Conservation (phyloP, 257 asterid genomes). For the Primulina huaijiensis region DNA sequence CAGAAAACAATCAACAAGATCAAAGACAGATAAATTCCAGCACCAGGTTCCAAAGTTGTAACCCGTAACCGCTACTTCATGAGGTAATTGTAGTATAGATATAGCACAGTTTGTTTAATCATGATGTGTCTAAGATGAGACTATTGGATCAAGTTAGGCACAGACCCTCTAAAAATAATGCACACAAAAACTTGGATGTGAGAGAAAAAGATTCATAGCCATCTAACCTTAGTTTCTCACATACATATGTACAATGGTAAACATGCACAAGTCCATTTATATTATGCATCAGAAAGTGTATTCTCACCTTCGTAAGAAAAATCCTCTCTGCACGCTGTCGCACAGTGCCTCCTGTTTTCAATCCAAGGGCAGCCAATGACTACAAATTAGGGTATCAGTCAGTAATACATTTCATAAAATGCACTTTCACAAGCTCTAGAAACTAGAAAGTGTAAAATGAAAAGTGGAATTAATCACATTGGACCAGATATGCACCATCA, state of each 20-base stretch:
- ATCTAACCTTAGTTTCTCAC: neutral
- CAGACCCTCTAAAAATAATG: neutral
- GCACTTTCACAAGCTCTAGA: neutral
- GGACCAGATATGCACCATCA: slow-evolving; percentile 2
- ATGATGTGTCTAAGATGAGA: slow-evolving; percentile 3
- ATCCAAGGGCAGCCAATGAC: slow-evolving; percentile 87
- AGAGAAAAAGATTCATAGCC: neutral
- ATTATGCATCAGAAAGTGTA: neutral
- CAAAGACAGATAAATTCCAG: slow-evolving; percentile 12
- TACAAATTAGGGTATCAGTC: slow-evolving; percentile 28
- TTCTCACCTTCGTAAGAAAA: slow-evolving; percentile 77
- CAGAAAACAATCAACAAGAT: slow-evolving; percentile 20
- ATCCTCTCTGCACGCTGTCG: slow-evolving; percentile 96
- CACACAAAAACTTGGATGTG: neutral
- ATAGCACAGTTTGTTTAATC: slow-evolving; percentile 3
- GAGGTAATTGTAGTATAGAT: slow-evolving; percentile 1
- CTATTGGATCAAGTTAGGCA: neutral
- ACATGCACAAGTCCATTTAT: neutral
- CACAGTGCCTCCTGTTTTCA: slow-evolving; percentile 91
- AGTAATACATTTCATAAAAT: slow-evolving; percentile 16
- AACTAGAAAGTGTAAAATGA: slow-evolving; percentile 13
- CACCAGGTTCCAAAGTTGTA: neutral
- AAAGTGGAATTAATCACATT: neutral
- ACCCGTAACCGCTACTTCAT: neutral
- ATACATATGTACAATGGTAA: neutral